Evolutionary conservation across 2,329 filamentous ascomycete genomes (phyloP), one percentile per base, ranked within the genome.

Genomic region (Graphilbum sp.): DNA sequence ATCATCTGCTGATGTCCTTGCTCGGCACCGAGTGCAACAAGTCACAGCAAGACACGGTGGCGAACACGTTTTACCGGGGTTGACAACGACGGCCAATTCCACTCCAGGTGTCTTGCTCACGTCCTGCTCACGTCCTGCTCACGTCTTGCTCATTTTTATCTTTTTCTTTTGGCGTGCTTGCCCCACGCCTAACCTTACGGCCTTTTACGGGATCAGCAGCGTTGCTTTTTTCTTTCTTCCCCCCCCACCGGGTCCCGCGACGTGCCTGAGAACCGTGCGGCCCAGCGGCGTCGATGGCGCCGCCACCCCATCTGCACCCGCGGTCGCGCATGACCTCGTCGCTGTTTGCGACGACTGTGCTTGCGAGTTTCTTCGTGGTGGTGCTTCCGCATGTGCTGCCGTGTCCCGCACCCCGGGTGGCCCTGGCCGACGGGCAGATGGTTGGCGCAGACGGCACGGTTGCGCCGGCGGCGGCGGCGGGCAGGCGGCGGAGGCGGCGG

Each of bases 321-420:
- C 79, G 87, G 58, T 96, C 88, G 48, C 79, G 84, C 51, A 83
- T 85, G 63, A 98, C 90, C 50, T 87, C 82, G 40, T 90, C 86
- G 34, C 78, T 98, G 43, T 98, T 98, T 63, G 86, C 85, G 36
- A 84, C 81, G n/a, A 96, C 88, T 1, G 72, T 96, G 39, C 69
- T 83, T 45, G 77, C 86, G 24, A 90, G 82, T 49, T 94, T 98
- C 58, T 71, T 94, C 45, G 87, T 98, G 44, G 90, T 98, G 38
- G 84, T 75, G 23, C 66, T 94, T 33, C 90, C 90, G 18, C 90
- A 98, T 56, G 54, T 92, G 23, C 72, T 98, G 16, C 90, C 90
- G 2, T 98, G 90, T 54, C 90, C 90, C 1, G 83, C 85, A 34
- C 83, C 83, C 2, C 71, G 82, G 46, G 64, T 73, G 24, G 72